Evolutionary conservation across 108 stramenopile species (phyloP).

Genomic region (Nitzschia palea): DNA sequence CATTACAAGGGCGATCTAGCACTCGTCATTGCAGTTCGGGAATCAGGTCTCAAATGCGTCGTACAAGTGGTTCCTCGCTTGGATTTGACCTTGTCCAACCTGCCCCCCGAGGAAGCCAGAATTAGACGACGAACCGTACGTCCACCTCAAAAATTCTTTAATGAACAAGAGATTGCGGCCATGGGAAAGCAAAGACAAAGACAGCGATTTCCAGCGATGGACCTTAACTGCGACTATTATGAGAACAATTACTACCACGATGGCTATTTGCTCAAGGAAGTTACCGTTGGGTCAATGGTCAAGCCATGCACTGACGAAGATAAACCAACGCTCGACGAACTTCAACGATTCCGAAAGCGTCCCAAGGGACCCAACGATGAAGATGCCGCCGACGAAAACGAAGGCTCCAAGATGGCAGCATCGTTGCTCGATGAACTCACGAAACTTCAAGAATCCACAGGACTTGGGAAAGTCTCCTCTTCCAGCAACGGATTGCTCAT

Average conservation of each 20-base stretch:
- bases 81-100: slow-evolving; percentile 71
- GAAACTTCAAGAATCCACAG: slow-evolving; percentile 81
- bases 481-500: slow-evolving; percentile 70
- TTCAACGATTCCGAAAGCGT: slow-evolving; percentile 84
- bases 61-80: slow-evolving; percentile 94
- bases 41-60: slow-evolving; percentile 89
- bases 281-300: slow-evolving; percentile 88
- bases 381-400: slow-evolving; percentile 77
- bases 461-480: slow-evolving; percentile 52
- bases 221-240: slow-evolving; percentile 84
- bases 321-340: slow-evolving; percentile 92
- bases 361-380: slow-evolving; percentile 56
- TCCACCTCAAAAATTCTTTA: slow-evolving; percentile 95
- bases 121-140: slow-evolving; percentile 76
- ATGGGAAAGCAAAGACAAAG: slow-evolving; percentile 65
- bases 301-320: slow-evolving; percentile 85
- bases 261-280: slow-evolving; percentile 94
- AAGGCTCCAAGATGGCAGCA: slow-evolving; percentile 80
- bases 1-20: slow-evolving; percentile 97
- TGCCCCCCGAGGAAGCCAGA: slow-evolving; percentile 81
- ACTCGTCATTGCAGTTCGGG: slow-evolving; percentile 86
- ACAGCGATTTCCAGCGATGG: slow-evolving; percentile 77
- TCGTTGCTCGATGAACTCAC: slow-evolving; percentile 82
- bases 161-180: slow-evolving; percentile 75
- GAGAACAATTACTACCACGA: slow-evolving; percentile 90